Evolutionary conservation across 331 rosid species (phyloP).

Genomic region (Dryas integrifolia): DNA sequence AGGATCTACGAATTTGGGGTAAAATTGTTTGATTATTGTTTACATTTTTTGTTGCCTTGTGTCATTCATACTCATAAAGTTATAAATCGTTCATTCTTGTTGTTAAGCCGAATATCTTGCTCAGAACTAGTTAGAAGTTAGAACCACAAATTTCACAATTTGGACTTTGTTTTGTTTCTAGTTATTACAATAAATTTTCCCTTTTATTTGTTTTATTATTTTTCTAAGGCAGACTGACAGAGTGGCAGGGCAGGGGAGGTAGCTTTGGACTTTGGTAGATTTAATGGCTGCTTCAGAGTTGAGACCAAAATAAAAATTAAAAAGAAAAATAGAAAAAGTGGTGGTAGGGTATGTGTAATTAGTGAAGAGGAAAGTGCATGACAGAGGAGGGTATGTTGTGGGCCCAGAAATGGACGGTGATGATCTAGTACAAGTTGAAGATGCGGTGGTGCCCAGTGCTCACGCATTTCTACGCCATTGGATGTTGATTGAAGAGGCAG

Average conservation of each 20-base stretch:
- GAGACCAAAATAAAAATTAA: background rate
- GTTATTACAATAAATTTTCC: background rate
- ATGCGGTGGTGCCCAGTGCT: no score
- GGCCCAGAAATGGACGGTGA: constrained; percentile 22
- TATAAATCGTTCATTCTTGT: constrained; percentile 2
- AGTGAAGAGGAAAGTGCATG: constrained; percentile 31
- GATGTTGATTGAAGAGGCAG: constrained; percentile 24
- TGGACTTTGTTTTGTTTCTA: background rate
- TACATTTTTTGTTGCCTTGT: background rate
- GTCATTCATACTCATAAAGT: background rate
- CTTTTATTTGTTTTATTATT: background rate
- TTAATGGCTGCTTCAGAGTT: background rate
- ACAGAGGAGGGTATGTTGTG: constrained; percentile 28
- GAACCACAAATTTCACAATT: background rate
- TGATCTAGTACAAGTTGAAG: constrained; percentile 1
- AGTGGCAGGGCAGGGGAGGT: background rate
- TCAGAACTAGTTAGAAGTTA: background rate
- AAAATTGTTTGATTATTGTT: background rate
- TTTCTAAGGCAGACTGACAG: background rate
- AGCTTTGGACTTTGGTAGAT: background rate
- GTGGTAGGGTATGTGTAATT: constrained; percentile 1
- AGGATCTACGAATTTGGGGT: background rate
- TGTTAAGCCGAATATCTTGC: background rate
- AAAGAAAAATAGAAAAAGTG: background rate
- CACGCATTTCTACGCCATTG: background rate